Base-by-base conservation (phyloP, 768 basidiomycete species). In the Tylopilus balloui region DNA sequence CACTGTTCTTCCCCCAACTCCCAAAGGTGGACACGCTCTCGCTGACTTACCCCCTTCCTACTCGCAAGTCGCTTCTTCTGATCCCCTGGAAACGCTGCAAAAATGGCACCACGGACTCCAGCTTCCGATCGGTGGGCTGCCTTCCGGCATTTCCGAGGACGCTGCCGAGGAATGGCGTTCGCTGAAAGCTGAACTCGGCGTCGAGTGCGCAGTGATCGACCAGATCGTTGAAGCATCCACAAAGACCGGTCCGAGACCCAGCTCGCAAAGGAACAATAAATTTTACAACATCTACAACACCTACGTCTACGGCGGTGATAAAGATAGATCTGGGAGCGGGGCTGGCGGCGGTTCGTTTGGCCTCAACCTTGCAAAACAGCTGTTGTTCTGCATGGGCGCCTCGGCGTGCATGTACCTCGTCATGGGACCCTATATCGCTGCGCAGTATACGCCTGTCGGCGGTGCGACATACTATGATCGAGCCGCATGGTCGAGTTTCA, bases 261-360 rank as follows among this genome's bases (percentile, higher is more conserved):
- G 63, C 29, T 52, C 64, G 50, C 70, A 75, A 12, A 69, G 72
- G 40, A 75, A 73, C 42, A 74, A 78, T 45, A 75, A 82, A 42
- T 89, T 91, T 64, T 91, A 87, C 71, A 91, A 89, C 67, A 87
- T 91, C 61, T 89, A 91, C 67, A 91, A 91, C 66, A 90, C 87
- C 21, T 78, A 78, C 50, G 73, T 78, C 31, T 76, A 77, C 50
- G 73, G 75, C 17, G 67, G 67, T 43, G 70, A 76, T 54, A 71
- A 74, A 45, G 72, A 69, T 20, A 65, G 67, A 17, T 47, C 62
- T 17, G 55, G 65, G 43, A 50, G 42, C 36, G 47, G 53, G 17
- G 42, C 45, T 13, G 54, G 52, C 24, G 56, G 55, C 10, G 29
- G 55, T 13, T 55, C 65, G 45, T 66, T 70, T 20, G 61, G 70